phyloP scores from a whole-genome alignment of 441 rosid genomes.

The Metrosideros polymorpha region DNA sequence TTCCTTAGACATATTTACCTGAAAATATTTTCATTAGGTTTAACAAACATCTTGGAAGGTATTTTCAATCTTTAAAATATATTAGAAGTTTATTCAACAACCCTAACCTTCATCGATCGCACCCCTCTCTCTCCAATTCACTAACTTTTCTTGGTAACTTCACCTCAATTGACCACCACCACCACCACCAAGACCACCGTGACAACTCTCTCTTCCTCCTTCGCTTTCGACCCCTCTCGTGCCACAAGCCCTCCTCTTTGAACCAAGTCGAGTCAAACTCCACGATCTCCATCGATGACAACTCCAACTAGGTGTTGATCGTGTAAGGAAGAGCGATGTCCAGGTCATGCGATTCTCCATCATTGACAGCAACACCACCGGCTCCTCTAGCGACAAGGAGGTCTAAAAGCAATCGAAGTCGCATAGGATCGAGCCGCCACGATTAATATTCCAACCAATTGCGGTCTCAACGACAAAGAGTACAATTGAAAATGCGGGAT shows the following conservation, averaged over 20 bases:
- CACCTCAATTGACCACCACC: constrained; percentile 2
- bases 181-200: not conserved
- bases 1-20: no score
- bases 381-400: constrained; percentile 4
- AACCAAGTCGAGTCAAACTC: not conserved
- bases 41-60: no score
- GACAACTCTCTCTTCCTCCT: not conserved
- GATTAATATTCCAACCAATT: not conserved
- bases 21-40: no score
- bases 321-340: not conserved
- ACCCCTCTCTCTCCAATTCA: no score
- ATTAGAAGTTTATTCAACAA: no score
- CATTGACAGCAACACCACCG: constrained; percentile 3
- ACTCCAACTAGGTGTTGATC: not conserved
- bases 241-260: not conserved
- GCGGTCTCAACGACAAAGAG: not conserved
- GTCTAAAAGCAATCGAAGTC: not conserved
- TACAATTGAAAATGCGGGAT: not conserved
- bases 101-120: no score
- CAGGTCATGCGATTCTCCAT: constrained; percentile 2
- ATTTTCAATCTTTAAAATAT: no score
- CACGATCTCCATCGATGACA: not conserved
- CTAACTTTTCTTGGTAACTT: not conserved
- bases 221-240: not conserved
- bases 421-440: constrained; percentile 1